These are phyloP conservation scores for Pistacia vera DNA, from an alignment of 345 rosid species.

Conservation along the genomic window DNA sequence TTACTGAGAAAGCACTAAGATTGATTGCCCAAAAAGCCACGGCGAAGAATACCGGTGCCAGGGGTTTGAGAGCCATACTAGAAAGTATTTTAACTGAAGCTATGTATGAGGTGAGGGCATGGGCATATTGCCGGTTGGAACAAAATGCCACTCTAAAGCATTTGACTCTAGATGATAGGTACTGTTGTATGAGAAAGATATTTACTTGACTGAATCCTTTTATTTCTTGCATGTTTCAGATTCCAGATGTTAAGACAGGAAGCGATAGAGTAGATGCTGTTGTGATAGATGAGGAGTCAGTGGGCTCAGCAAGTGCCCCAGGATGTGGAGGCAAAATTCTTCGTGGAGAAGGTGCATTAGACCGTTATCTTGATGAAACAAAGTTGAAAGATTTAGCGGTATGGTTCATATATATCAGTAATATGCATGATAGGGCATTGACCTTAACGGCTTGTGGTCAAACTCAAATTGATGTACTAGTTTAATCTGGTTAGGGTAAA, in stretches of 20 bases:
- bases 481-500: too few species aligned
- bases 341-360: slow-evolving; percentile 76
- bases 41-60: slow-evolving; percentile 93
- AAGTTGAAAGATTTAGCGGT: slow-evolving; percentile 50
- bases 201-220: slow-evolving; percentile 2
- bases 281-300: slow-evolving; percentile 78
- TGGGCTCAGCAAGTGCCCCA: slow-evolving; percentile 50
- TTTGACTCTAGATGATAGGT: slow-evolving; percentile 4
- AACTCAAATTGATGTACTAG: background rate
- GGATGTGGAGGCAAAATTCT: slow-evolving; percentile 82
- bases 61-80: slow-evolving; percentile 87
- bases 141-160: background rate
- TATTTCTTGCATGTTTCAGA: slow-evolving; percentile 48
- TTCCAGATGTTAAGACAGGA: slow-evolving; percentile 77
- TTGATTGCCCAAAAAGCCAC: slow-evolving; percentile 78
- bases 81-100: slow-evolving; percentile 91
- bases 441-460: background rate
- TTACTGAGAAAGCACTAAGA: slow-evolving; percentile 76
- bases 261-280: slow-evolving; percentile 75
- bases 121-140: background rate
- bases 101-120: slow-evolving; percentile 80
- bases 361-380: slow-evolving; percentile 49
- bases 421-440: background rate
- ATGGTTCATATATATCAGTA: slow-evolving; percentile 18
- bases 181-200: background rate